phyloP scores from a whole-genome alignment of 495 filamentous ascomycete species.

The Penicillium alfredii region DNA sequence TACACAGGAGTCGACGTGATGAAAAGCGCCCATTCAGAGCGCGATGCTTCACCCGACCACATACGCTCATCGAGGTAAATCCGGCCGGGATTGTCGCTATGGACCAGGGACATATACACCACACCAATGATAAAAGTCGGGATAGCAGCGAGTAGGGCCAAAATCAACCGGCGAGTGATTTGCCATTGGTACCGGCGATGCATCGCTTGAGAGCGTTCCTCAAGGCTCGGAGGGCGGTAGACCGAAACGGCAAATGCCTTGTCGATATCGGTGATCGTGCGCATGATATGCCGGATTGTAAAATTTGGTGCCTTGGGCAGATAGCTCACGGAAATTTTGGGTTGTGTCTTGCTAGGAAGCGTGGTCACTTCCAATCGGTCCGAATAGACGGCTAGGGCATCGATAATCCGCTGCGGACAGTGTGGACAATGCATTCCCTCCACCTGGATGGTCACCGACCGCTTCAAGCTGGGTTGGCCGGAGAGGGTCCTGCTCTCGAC shows the following conservation, averaged over 20 bases:
- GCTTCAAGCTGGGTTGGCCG: constrained; percentile 23
- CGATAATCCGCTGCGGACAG: constrained; percentile 61
- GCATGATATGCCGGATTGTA: constrained; percentile 71
- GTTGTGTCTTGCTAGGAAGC: constrained; percentile 48
- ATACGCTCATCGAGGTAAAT: constrained; percentile 60
- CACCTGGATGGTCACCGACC: constrained; percentile 61
- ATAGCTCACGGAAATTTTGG: constrained; percentile 68
- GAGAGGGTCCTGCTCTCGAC: constrained; percentile 12
- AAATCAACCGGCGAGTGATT: constrained; percentile 58
- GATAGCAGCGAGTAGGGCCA: constrained; percentile 68
- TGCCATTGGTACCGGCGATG: constrained; percentile 55
- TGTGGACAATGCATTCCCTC: constrained; percentile 86
- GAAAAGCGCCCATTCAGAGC: constrained; percentile 77
- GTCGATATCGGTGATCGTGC: constrained; percentile 58
- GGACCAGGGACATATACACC: constrained; percentile 80
- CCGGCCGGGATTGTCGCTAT: constrained; percentile 47
- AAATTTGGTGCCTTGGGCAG: constrained; percentile 59
- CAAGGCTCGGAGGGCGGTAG: constrained; percentile 76
- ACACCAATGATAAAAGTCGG: constrained; percentile 89
- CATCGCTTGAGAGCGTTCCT: constrained; percentile 73
- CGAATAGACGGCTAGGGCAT: constrained; percentile 46
- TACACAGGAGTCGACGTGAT: constrained; percentile 85
- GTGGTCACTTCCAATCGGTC: constrained; percentile 44
- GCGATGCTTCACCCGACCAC: constrained; percentile 68
- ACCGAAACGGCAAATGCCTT: constrained; percentile 59